These are phyloP conservation scores for Mycena vitilis DNA, from an alignment of 768 basidiomycete genomes.

Conservation along the genomic window DNA sequence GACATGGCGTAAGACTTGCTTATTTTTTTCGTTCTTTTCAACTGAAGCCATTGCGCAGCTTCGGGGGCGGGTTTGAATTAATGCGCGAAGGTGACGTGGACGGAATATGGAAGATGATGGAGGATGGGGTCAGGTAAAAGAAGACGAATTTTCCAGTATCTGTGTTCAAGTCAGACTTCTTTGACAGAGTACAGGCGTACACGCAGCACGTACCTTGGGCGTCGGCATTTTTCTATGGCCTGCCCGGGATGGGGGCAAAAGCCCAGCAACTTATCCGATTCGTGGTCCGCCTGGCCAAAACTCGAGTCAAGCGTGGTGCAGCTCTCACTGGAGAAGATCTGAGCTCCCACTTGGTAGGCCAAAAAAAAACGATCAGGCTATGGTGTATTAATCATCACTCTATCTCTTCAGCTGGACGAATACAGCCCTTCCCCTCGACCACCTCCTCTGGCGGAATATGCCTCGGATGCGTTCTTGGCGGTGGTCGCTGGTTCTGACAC, in stretches of 20 bases:
- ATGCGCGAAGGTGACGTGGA: constrained; percentile 50
- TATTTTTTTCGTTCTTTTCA: neutral
- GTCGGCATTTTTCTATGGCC: constrained; percentile 23
- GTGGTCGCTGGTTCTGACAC: constrained; percentile 14
- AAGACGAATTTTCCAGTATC: too few species aligned
- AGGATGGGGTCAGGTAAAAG: constrained; percentile 14
- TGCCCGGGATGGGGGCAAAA: constrained; percentile 6
- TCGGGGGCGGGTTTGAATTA: constrained; percentile 52
- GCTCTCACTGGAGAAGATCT: constrained; percentile 14
- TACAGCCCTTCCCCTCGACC: neutral
- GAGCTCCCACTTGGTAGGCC: constrained; percentile 16
- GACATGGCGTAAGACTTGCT: constrained; percentile 43
- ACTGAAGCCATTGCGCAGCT: constrained; percentile 39
- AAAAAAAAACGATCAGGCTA: too few species aligned
- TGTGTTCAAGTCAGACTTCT: too few species aligned
- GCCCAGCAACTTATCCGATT: neutral
- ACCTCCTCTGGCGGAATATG: constrained; percentile 5
- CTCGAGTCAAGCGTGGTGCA: neutral
- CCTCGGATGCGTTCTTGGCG: constrained; percentile 7
- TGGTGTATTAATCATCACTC: neutral
- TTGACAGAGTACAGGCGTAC: constrained; percentile 15
- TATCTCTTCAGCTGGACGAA: constrained; percentile 10
- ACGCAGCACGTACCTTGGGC: constrained; percentile 44
- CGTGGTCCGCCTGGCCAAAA: constrained; percentile 2
- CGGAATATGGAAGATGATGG: constrained; percentile 44